Conservation (phyloP, 176 grass and related monocot genomes). For the Aegilops longissima region DNA sequence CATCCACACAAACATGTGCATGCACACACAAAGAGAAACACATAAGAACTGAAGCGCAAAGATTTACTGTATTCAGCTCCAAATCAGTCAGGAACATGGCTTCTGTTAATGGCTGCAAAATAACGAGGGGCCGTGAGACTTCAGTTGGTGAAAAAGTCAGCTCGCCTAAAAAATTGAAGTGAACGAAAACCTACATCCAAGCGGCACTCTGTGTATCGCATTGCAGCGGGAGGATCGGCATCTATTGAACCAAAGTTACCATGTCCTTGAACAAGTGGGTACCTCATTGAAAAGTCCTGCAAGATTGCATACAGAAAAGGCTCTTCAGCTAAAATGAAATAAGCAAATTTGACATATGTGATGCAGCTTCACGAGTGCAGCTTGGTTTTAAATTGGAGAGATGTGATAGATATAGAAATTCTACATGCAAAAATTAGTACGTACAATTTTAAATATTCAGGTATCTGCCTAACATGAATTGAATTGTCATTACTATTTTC, state of each 20-base stretch:
- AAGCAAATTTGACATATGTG: slow-evolving; percentile 11
- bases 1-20: neutral
- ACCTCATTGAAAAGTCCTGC: slow-evolving; percentile 95
- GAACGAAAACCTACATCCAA: slow-evolving; percentile 77
- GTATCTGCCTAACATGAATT: slow-evolving; percentile 15
- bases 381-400: slow-evolving; percentile 9
- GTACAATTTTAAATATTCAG: neutral
- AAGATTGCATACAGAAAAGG: slow-evolving; percentile 31
- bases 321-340: slow-evolving; percentile 10
- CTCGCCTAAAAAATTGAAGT: slow-evolving; percentile 31
- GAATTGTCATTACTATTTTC: neutral
- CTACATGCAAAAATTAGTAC: neutral
- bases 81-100: slow-evolving; percentile 96
- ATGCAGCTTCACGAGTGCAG: slow-evolving; percentile 19
- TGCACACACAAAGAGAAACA: neutral
- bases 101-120: slow-evolving; percentile 83
- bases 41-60: slow-evolving; percentile 22
- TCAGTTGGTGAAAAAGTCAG: slow-evolving; percentile 16
- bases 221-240: slow-evolving; percentile 96
- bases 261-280: slow-evolving; percentile 86
- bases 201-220: slow-evolving; percentile 97
- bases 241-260: slow-evolving; percentile 98
- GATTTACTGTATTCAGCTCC: slow-evolving; percentile 78
- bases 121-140: slow-evolving; percentile 19
- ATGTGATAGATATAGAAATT: slow-evolving; percentile 4